phyloP scores from a whole-genome alignment of 352 stramenopile species.

The Halophytophthora polymorphica region DNA sequence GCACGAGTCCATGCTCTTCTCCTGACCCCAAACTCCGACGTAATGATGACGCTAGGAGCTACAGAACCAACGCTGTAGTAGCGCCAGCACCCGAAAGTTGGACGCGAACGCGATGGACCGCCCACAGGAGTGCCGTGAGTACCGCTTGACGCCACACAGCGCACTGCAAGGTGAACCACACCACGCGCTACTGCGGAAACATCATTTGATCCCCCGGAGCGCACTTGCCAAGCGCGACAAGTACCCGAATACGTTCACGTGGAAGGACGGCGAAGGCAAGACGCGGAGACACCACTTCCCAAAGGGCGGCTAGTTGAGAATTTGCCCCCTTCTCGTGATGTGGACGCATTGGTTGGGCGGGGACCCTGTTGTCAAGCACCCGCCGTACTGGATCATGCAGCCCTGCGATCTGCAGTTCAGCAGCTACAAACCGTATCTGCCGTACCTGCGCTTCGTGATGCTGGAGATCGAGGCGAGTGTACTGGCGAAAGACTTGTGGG shows the following conservation, averaged over 20 bases:
- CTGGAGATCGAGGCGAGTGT: conserved; percentile 20
- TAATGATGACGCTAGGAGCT: no score
- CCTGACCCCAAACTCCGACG: no score
- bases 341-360: conserved; percentile 18
- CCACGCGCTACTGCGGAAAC: background rate
- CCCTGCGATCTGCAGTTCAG: conserved; percentile 10
- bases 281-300: conserved; percentile 23
- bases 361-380: conserved; percentile 12
- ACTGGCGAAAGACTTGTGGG: conserved; percentile 17
- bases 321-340: conserved; percentile 12
- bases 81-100: no score
- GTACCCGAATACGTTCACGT: conserved; percentile 15
- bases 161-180: background rate
- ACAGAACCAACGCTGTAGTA: no score
- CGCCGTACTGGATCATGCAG: conserved; percentile 17
- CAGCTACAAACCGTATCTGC: conserved; percentile 7
- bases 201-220: conserved; percentile 7
- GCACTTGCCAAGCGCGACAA: conserved; percentile 11
- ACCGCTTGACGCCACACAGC: background rate
- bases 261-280: conserved; percentile 8
- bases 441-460: conserved; percentile 23
- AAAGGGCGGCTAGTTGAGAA: conserved; percentile 9
- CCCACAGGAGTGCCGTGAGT: no score
- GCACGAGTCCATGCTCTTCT: no score
- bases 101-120: no score